These are phyloP conservation scores for Phaeoacremonium minimum DNA, from an alignment of 2,329 filamentous ascomycete species.

Conservation along the genomic window DNA sequence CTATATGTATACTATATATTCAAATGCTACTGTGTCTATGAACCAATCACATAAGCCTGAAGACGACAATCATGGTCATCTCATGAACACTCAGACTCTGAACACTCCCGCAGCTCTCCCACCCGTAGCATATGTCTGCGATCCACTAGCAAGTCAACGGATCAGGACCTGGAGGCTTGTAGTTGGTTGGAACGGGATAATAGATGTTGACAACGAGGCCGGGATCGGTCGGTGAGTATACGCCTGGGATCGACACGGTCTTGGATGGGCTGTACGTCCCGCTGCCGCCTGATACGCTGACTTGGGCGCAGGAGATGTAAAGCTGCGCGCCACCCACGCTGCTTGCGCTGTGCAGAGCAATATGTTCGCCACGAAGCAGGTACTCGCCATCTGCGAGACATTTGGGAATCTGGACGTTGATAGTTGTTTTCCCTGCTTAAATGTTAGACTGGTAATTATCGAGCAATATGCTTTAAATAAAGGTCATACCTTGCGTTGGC, in stretches of 20 bases:
- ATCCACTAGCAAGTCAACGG: conserved; percentile 12
- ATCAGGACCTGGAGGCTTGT: conserved; percentile 17
- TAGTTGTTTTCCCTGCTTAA: conserved; percentile 20
- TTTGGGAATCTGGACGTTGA: conserved; percentile 34
- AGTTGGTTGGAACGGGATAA: conserved; percentile 31
- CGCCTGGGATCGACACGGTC: conserved; percentile 35
- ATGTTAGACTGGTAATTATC: too few relatives aligned
- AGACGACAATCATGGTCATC: too few relatives aligned
- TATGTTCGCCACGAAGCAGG: conserved; percentile 42
- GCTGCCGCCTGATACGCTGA: conserved; percentile 34
- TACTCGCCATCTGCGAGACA: conserved; percentile 45
- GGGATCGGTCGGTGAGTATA: conserved; percentile 32
- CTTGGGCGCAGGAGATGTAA: conserved; percentile 36
- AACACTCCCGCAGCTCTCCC: too few relatives aligned
- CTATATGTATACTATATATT: too few relatives aligned
- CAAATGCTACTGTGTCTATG: too few relatives aligned
- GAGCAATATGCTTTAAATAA: too few relatives aligned
- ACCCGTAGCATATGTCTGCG: too few relatives aligned
- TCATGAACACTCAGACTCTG: too few relatives aligned
- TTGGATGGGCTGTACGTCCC: conserved; percentile 30
- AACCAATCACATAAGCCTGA: too few relatives aligned
- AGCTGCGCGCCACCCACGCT: conserved; percentile 36
- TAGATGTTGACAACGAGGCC: conserved; percentile 34
- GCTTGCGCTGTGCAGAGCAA: conserved; percentile 39
- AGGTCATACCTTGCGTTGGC: conserved; percentile 27